Evolutionary conservation across 441 rosid species (phyloP), one percentile per base, ranked within the genome.

Genomic region (Gossypium davidsonii): DNA sequence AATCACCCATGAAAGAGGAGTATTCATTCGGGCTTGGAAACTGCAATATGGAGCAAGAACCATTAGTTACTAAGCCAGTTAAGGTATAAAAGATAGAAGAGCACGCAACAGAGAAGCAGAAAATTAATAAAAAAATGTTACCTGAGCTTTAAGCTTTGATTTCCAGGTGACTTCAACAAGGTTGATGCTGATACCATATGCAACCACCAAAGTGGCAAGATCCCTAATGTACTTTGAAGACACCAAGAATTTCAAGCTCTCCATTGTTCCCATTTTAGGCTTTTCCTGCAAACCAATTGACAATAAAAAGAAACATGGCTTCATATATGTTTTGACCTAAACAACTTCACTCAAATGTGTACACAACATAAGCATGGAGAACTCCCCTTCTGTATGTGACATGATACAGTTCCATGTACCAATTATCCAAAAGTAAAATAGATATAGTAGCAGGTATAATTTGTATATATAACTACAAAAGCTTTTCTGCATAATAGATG

Each of bases 161-260:
- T 95, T 95, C 99, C 98, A 95, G 46, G 99, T 95, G 73, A 92
- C 98, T 77, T 95, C 99, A n/a, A 95, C 99, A 51, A 95, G 94
- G 76, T 92, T 95, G 81, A 95, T 95, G 78, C 99, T 95, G 58
- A 95, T 92, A 78, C 99, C 99, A 67, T 95, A 95, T 4, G 97
- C 99, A 73, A 95, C 99, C 83, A 95, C 99, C 85, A 95, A 82
- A 70, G 96, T 89, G 26, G 99, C 99, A 76, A 95, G 96, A 82
- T 95, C 90, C 81, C 99, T 83, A 55, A 95, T 90, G 83, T 95
- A 95, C 65, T 76, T 89, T 23, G 96, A 90, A 64, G 99, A 92
- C 25, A 89, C 88, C 84, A 95, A 88, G 87, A 95, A 91, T 75
- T 92, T 95, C 90, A 95, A 84, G 85, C 99, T 95, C 88, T 95